These are phyloP conservation scores for Helminthosporium solani DNA, from an alignment of 2,329 filamentous ascomycete species.

Conservation along the genomic window DNA sequence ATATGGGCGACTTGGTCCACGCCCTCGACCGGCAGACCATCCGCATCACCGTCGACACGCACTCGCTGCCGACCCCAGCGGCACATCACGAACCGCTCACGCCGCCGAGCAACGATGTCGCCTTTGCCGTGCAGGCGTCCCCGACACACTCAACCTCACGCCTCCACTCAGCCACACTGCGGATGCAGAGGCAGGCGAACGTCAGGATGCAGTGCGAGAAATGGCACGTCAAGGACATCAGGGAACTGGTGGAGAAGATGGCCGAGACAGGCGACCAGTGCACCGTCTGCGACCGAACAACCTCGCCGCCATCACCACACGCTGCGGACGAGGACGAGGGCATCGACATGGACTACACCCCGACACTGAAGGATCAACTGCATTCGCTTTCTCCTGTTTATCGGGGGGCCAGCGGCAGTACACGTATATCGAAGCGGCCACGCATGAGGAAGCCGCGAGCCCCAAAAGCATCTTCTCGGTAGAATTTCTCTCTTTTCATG, in stretches of 20 bases:
- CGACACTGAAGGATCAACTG: conserved; percentile 13
- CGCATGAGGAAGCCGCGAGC: conserved; percentile 11
- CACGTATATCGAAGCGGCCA: conserved; percentile 29
- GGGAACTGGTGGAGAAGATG: conserved; percentile 47
- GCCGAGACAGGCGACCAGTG: conserved; percentile 46
- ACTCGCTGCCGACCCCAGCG: conserved; percentile 4
- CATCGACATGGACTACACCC: conserved; percentile 34
- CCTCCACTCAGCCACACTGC: conserved; percentile 39
- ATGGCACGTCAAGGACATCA: conserved; percentile 44
- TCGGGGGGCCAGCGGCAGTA: conserved; percentile 27
- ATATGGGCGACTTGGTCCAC: conserved; percentile 37
- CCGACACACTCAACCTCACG: conserved; percentile 20
- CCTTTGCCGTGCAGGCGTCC: conserved; percentile 13
- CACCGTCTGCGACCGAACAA: conserved; percentile 24
- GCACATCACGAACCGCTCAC: conserved; percentile 22
- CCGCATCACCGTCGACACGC: conserved; percentile 24
- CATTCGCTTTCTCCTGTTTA: conserved; percentile 24
- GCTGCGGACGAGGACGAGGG: conserved; percentile 35
- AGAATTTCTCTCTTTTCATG: conserved; percentile 9
- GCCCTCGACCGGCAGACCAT: conserved; percentile 37
- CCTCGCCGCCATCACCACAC: not conserved
- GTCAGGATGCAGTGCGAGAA: conserved; percentile 44
- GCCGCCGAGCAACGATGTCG: conserved; percentile 25
- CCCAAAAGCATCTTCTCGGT: conserved; percentile 23
- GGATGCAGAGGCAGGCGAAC: conserved; percentile 45